These are phyloP conservation scores for Euphorbia pulcherrima DNA, from an alignment of 345 rosid genomes.

Conservation along the genomic window DNA sequence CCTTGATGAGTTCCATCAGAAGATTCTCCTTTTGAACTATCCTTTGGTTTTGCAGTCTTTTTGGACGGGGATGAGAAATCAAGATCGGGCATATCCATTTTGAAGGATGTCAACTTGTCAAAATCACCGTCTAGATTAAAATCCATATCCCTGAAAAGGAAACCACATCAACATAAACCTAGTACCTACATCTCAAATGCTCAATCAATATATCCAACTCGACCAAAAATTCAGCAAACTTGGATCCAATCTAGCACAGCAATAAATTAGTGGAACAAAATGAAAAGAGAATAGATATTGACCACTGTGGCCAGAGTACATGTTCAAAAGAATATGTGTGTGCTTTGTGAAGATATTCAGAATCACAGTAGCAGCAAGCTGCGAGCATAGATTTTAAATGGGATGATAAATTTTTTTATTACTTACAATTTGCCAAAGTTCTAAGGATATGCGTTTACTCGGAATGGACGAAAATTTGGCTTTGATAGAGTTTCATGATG, in stretches of 20 bases:
- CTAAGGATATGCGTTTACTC: too few relatives aligned
- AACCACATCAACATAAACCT: not conserved
- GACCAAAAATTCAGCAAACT: not conserved
- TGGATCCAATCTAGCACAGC: not conserved
- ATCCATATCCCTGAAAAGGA: slow-evolving; percentile 62
- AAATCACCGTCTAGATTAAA: slow-evolving; percentile 71
- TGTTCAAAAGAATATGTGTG: not conserved
- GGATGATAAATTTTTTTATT: slow-evolving; percentile 11
- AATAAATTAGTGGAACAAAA: not conserved
- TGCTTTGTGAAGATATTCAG: not conserved
- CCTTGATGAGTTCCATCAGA: slow-evolving; percentile 30
- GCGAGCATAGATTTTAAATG: not conserved
- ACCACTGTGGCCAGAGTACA: not conserved
- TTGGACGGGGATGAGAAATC: slow-evolving; percentile 61
- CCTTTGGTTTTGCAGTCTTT: slow-evolving; percentile 49
- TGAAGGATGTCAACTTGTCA: slow-evolving; percentile 67
- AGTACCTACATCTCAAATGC: not conserved
- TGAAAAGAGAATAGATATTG: not conserved
- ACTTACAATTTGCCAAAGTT: slow-evolving; percentile 87
- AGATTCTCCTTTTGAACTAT: slow-evolving; percentile 44
- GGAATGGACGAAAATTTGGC: too few relatives aligned
- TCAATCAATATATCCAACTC: not conserved
- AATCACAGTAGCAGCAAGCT: not conserved
- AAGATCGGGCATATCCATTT: slow-evolving; percentile 73
- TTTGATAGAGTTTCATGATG: too few relatives aligned